Conservation (phyloP, 345 rosid species). For the Laguncularia racemosa region DNA sequence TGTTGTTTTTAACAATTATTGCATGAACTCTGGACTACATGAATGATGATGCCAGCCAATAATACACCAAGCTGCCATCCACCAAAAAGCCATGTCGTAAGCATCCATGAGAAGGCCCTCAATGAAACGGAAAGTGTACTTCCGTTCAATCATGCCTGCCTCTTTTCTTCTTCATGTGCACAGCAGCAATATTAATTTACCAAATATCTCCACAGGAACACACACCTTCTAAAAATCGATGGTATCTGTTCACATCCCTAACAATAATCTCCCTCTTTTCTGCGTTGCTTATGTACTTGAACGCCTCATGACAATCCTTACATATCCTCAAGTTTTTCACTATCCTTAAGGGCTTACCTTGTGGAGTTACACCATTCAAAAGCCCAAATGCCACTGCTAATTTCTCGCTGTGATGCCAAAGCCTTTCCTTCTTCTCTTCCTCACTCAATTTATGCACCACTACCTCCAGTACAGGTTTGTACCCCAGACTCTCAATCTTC, state of each 20-base stretch:
- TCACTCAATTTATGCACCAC: conserved; percentile 26
- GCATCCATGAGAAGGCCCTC: no score
- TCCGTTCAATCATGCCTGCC: no score
- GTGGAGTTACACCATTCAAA: conserved; percentile 27
- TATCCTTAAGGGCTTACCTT: conserved; percentile 28
- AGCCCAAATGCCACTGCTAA: conserved; percentile 49
- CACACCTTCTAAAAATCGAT: conserved; percentile 27
- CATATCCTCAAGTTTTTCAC: conserved; percentile 36
- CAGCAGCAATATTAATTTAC: conserved; percentile 8
- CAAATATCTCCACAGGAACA: conserved; percentile 35
- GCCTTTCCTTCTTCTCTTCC: conserved; percentile 28
- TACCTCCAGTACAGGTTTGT: conserved; percentile 24
- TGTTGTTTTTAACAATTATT: no score
- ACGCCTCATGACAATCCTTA: conserved; percentile 36
- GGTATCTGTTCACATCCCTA: conserved; percentile 41
- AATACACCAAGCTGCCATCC: no score
- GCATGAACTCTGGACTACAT: no score
- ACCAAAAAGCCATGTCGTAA: no score
- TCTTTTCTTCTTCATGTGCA: no score
- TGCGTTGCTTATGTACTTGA: conserved; percentile 31
- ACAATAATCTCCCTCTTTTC: conserved; percentile 33
- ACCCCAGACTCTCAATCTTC: conserved; percentile 26
- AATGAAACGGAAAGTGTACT: no score
- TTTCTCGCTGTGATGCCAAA: conserved; percentile 51
- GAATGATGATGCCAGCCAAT: no score